phyloP scores from a whole-genome alignment of 352 stramenopile genomes.

The Pythium brachiatum region DNA sequence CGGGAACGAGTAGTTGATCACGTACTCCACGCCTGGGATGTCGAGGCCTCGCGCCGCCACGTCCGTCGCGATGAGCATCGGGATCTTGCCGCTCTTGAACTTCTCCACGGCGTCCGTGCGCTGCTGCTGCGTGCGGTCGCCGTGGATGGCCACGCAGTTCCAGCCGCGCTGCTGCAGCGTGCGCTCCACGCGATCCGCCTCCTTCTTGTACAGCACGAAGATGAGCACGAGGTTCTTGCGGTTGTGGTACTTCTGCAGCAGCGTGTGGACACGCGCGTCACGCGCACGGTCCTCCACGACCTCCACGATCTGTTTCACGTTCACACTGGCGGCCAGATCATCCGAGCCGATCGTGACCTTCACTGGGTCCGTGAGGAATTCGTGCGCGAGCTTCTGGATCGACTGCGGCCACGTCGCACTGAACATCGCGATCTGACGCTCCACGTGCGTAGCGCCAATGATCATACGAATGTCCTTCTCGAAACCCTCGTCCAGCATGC shows the following conservation, averaged over 20 bases:
- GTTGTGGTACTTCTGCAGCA: slow-evolving; percentile 94
- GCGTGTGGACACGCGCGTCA: slow-evolving; percentile 81
- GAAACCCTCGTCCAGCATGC: slow-evolving; percentile 94
- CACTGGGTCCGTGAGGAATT: slow-evolving; percentile 94
- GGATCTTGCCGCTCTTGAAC: slow-evolving; percentile 94
- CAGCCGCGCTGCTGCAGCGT: slow-evolving; percentile 92
- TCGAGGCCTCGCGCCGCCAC: slow-evolving; percentile 96
- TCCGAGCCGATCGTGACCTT: slow-evolving; percentile 94
- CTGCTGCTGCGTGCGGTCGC: slow-evolving; percentile 93
- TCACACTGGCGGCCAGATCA: slow-evolving; percentile 94
- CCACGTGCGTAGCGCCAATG: slow-evolving; percentile 70
- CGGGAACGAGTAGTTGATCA: slow-evolving; percentile 98
- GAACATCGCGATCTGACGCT: slow-evolving; percentile 98
- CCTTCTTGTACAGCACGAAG: slow-evolving; percentile 99
- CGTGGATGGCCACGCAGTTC: slow-evolving; percentile 94
- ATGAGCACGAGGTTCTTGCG: slow-evolving; percentile 93
- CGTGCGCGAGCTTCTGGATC: slow-evolving; percentile 94
- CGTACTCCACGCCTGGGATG: slow-evolving; percentile 96
- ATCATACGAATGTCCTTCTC: slow-evolving; percentile 93
- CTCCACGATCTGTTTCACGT: slow-evolving; percentile 94
- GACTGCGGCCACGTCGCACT: slow-evolving; percentile 95
- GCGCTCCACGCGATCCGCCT: slow-evolving; percentile 94
- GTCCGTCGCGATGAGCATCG: slow-evolving; percentile 96
- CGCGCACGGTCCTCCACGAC: slow-evolving; percentile 92
- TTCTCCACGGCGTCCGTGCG: slow-evolving; percentile 90